Conservation (phyloP, 1,284 basidiomycete species). For the Amylostereum chailletii region DNA sequence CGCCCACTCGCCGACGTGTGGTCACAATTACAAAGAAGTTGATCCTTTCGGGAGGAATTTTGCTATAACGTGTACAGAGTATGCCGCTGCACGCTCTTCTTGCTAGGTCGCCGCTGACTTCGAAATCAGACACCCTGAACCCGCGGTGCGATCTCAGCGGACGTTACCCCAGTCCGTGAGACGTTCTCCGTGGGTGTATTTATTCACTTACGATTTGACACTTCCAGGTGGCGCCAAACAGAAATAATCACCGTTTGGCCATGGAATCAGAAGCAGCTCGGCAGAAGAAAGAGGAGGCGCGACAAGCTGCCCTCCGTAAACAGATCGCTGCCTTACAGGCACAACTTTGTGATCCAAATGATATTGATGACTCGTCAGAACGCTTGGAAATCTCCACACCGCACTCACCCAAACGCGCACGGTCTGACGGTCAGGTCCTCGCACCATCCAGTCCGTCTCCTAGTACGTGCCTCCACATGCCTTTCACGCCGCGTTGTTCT, state of each 20-base stretch:
- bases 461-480: conserved; percentile 32
- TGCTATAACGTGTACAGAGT: too few relatives aligned
- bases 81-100: too few relatives aligned
- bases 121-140: too few relatives aligned
- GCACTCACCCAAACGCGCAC: conserved; percentile 42
- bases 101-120: too few relatives aligned
- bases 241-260: neutral
- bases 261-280: conserved; percentile 28
- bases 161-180: too few relatives aligned
- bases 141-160: too few relatives aligned
- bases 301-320: conserved; percentile 28
- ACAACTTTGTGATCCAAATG: conserved; percentile 28
- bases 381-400: conserved; percentile 10
- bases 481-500: neutral
- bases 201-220: too few relatives aligned
- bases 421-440: conserved; percentile 31
- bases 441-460: conserved; percentile 65
- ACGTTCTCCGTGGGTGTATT: too few relatives aligned
- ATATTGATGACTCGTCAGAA: conserved; percentile 7
- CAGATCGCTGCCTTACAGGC: conserved; percentile 34
- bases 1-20: too few relatives aligned
- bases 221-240: too few relatives aligned
- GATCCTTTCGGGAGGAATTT: too few relatives aligned
- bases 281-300: conserved; percentile 17
- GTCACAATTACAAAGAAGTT: too few relatives aligned